These are phyloP conservation scores for Haematococcus lacustris DNA, from an alignment of 139 green algal species.

Conservation along the genomic window DNA sequence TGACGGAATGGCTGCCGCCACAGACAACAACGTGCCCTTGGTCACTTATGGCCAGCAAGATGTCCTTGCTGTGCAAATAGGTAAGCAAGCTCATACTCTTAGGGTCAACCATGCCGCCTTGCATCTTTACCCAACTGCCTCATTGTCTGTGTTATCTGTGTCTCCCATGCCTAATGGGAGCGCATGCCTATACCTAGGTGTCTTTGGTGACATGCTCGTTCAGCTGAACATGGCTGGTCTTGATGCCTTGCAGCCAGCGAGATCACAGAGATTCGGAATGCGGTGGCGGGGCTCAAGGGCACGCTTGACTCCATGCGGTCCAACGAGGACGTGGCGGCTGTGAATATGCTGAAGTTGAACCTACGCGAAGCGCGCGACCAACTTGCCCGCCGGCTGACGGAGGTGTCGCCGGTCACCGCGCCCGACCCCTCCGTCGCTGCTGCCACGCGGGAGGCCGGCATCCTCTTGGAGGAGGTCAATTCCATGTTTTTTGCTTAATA, in stretches of 20 bases:
- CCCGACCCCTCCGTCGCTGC: slow-evolving; percentile 26
- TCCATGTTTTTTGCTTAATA: slow-evolving; percentile 23
- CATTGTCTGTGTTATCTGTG: too few relatives aligned
- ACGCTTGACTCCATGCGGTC: slow-evolving; percentile 39
- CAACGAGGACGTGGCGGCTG: slow-evolving; percentile 38
- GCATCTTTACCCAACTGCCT: too few relatives aligned
- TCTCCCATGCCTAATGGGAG: too few relatives aligned
- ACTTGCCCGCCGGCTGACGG: slow-evolving; percentile 40
- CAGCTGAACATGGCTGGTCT: too few relatives aligned
- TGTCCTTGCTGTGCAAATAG: slow-evolving; percentile 45
- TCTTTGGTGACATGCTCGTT: too few relatives aligned
- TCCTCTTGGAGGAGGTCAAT: slow-evolving; percentile 44
- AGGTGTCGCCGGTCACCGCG: slow-evolving; percentile 30
- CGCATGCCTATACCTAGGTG: too few relatives aligned
- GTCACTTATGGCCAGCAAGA: slow-evolving; percentile 36
- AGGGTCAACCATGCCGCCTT: too few relatives aligned
- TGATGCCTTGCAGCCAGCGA: slow-evolving; percentile 48
- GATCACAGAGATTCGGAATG: slow-evolving; percentile 53
- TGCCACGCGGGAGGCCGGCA: slow-evolving; percentile 37
- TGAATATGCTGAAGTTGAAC: slow-evolving; percentile 52
- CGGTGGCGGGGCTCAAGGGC: slow-evolving; percentile 39
- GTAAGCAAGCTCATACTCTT: too few relatives aligned
- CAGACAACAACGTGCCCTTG: slow-evolving; percentile 10
- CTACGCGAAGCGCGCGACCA: slow-evolving; percentile 48
- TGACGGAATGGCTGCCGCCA: background rate